Conservation (phyloP, 148 eudicot genomes). For the Mesembryanthemum crystallinum region DNA sequence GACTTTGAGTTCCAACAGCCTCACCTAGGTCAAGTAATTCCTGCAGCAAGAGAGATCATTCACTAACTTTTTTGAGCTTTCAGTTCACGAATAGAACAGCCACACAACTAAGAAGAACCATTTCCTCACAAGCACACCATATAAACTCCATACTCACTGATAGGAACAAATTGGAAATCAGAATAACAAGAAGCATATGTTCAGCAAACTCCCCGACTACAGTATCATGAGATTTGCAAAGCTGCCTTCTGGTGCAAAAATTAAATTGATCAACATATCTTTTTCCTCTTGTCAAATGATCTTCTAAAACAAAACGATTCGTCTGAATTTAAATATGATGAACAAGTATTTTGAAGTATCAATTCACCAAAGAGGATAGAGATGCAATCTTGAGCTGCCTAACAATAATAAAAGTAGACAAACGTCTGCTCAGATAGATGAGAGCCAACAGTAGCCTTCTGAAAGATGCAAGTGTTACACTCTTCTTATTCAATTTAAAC, state of each 20-base stretch:
- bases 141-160: background rate
- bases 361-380: background rate
- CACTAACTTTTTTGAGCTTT: background rate
- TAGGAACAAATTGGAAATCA: background rate
- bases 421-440: background rate
- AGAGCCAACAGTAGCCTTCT: too few relatives aligned
- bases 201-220: background rate
- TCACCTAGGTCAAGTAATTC: conserved; percentile 74
- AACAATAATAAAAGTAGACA: background rate
- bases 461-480: too few relatives aligned
- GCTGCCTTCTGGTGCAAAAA: background rate
- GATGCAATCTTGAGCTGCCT: background rate
- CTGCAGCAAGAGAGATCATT: conserved; percentile 31
- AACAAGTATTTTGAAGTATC: background rate
- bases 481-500: background rate
- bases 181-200: background rate
- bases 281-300: background rate
- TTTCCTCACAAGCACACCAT: background rate
- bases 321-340: background rate
- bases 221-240: background rate
- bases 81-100: background rate
- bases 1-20: conserved; percentile 69
- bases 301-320: background rate
- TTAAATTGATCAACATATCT: background rate
- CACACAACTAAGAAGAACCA: background rate